Evolutionary conservation across 2,329 filamentous ascomycete genomes (phyloP), one percentile per base, ranked within the genome.

Genomic region (Cladosporium austrohemisphaericum): DNA sequence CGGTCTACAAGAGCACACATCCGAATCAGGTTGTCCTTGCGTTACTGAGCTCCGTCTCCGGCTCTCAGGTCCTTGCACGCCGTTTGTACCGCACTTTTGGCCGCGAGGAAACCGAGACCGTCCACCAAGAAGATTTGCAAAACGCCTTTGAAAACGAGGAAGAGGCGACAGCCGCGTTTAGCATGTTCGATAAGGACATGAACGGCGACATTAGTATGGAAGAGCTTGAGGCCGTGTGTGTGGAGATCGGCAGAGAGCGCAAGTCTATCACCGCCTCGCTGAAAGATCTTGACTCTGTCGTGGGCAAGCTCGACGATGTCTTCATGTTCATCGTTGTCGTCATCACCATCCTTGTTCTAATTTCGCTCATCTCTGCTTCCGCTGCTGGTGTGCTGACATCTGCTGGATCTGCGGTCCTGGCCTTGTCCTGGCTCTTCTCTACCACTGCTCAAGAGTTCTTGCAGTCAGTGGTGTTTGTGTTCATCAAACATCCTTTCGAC

Each of bases 151-250:
- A 85, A 8, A 86, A 84, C 19, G 78, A 85, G 14, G 91, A 96
- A 11, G 92, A 96, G 64, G 88, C 90, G 0, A 86, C 93, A 47
- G 86, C 86, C 2, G 91, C 91, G 0, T 96, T 97, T 61, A 76
- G 77, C 58, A 91, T 96, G 75, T 96, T 96, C 58, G 92, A 97
- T 71, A 94, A 93, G 64, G 92, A 97, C 61, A 81, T 96, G 73
- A 97, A 97, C 56, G 92, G 91, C 3, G 92, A 97, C 62, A 95
- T 96, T 41, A 94, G 88, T 1, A 90, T 95, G 80, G 89, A 95
- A 61, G 92, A 96, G 65, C 79, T 97, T 18, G 91, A 96, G 67
- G 83, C 88, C 18, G 90, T 94, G 19, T 95, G 89, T 68, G 91
- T 95, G 44, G 92, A 97, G 64, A 93, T 96, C 56, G 90, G 92